Base-by-base conservation (phyloP, 441 rosid genomes). In the Erodium chrysanthum region DNA sequence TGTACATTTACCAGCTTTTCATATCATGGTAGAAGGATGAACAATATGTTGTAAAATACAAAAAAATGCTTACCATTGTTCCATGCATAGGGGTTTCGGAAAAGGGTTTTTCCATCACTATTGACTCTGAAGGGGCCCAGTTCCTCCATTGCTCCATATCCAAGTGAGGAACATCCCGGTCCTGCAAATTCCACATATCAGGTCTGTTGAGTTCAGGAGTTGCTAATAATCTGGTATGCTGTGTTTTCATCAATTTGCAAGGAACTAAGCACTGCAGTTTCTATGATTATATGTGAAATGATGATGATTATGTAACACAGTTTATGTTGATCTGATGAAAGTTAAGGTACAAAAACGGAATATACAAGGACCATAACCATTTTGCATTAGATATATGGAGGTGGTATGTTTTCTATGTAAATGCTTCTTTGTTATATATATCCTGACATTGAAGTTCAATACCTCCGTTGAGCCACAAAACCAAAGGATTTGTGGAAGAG, bases 381-480 rank as follows among this genome's bases (percentile, higher is more conserved):
- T n/a, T n/a, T n/a, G n/a, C n/a, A n/a, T n/a, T n/a, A n/a, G n/a
- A n/a, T n/a, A n/a, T n/a, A n/a, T n/a, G n/a, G n/a, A n/a, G n/a
- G n/a, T n/a, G n/a, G n/a, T n/a, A n/a, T n/a, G n/a, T n/a, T n/a
- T n/a, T n/a, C n/a, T n/a, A n/a, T n/a, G n/a, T n/a, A n/a, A n/a
- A n/a, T n/a, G n/a, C n/a, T n/a, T n/a, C n/a, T n/a, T n/a, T n/a
- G n/a, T n/a, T n/a, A n/a, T n/a, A n/a, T n/a, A n/a, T n/a, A n/a
- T 44, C 9, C 3, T 12, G 50, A 12, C 3, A 14, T 44, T 44
- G 44, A 1, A 44, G 50, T 44, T 44, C 15, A 44, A 44, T 44
- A 44, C 50, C 84, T 70, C 81, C 81, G 69, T 75, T 78, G 70
- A 80, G 68, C 84, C 84, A 80, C 65, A 80, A 66, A 46, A 80